These are phyloP conservation scores for Tanacetum coccineum DNA, from an alignment of 129 eudicot genomes.

Conservation along the genomic window DNA sequence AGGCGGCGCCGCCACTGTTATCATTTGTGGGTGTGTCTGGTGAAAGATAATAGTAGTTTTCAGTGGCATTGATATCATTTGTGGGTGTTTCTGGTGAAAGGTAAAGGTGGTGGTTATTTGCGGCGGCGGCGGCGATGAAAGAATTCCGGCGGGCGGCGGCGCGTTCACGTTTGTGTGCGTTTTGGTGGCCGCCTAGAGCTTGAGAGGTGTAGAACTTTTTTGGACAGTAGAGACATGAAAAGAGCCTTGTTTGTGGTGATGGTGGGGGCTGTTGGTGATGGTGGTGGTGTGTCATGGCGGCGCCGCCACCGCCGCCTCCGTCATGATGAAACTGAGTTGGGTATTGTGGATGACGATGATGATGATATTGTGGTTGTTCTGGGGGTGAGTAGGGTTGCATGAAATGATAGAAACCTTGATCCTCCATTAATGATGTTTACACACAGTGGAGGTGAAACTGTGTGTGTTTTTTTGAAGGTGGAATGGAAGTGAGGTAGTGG, in stretches of 20 bases:
- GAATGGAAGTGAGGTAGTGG: neutral
- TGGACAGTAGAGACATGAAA: constrained; percentile 69
- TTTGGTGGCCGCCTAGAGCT: constrained; percentile 85
- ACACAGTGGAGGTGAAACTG: neutral
- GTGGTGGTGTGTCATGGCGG: neutral
- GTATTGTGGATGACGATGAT: too few species aligned
- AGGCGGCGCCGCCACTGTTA: neutral
- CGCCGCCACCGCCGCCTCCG: too few species aligned
- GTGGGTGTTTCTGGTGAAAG: neutral
- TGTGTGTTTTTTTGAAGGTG: neutral
- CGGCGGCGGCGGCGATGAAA: constrained; percentile 22
- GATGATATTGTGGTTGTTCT: too few species aligned
- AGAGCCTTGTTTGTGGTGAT: constrained; percentile 15
- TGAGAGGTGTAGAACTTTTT: constrained; percentile 75
- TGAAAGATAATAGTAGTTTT: neutral
- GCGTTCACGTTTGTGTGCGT: constrained; percentile 83
- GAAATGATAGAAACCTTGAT: constrained; percentile 21
- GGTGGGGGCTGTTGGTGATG: constrained; percentile 7
- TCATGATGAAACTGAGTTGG: too few species aligned
- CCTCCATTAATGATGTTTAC: constrained; percentile 9
- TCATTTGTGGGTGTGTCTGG: neutral
- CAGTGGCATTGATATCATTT: neutral
- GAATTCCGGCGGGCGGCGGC: constrained; percentile 61
- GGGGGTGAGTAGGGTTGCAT: neutral
- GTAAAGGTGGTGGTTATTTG: neutral